Evolutionary conservation across 2,329 filamentous ascomycete genomes (phyloP), one percentile per base, ranked within the genome.

Genomic region (Aphanocladium album): DNA sequence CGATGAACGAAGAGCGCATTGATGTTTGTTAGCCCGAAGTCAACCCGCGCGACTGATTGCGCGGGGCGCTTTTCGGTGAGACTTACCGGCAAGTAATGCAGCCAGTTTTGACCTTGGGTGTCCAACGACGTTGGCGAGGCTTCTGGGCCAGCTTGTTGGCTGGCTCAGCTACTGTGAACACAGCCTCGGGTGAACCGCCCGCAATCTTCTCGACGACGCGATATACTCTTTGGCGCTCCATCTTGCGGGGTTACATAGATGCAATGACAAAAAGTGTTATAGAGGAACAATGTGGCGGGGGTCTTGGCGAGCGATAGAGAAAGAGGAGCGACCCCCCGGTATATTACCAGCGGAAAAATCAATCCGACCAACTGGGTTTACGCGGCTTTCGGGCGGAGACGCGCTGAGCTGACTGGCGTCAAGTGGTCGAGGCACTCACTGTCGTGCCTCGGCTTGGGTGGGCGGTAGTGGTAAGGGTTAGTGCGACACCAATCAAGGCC

Each of bases 111-210:
- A 50, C 55, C 21, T 57, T 57, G 16, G 55, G 39, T 8, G 30
- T 57, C 55, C 55, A 57, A 39, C 55, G 55, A 23, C 56, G 56
- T 37, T 59, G 56, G 11, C 56, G 56, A 33, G 56, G 56, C 35
- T 59, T 59, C 37, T 51, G 56, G 3, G 33, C 19, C 8, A 35
- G 25, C 37, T 45, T 57, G 45, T 21, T 21, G 30, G 30, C 30
- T 19, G 43, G 12, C 4, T 47, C 27, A 5, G 41, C 23, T 16
- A 17, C 9, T 19, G 53, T 33, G 55, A 57, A 50, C 27, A 21
- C 43, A 49, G 16, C 55, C 5, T 57, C 55, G 43, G 45, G 43
- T 3, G 55, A n/a, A 21, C 41, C 30, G 6, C 35, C 33, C 16
- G 43, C 55, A 21, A 57, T 50, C 33, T 14, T 41, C 8, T 49